Evolutionary conservation across 169 alveolate species (phyloP), one percentile per base, ranked within the genome.

Genomic region (Cryptosporidium muris): DNA sequence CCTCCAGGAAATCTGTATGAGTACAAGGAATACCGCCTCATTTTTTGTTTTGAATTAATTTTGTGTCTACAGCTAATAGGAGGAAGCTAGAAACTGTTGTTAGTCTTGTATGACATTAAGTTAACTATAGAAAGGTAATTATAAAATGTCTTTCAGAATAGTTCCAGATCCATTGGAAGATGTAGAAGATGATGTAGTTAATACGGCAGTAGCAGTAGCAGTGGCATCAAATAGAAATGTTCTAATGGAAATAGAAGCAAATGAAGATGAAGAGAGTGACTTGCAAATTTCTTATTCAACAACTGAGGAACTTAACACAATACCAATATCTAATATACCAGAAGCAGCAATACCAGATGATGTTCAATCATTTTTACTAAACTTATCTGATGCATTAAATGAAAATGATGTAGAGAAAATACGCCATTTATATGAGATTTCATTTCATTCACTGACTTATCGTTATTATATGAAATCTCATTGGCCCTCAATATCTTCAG

Each of bases 201-300:
- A 58, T 37, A 54, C 60, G 5, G 85, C 85, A 9, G 66, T 74
- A 58, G 85, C 85, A 25, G 85, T 74, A 25, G 67, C 85, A 34
- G 85, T 74, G 14, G 56, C 68, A 47, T 48, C 85, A 4, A 58
- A 25, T 7, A 74, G 74, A 42, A 74, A 74, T 45, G 68, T 53
- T 36, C 43, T 58, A 3, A 34, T 60, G 68, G 74, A 58, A 45
- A 74, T 74, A 4, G 85, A 54, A 5, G 51, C 43, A 4, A 60
- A 60, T 45, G 68, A 58, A 74, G 68, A 74, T 34, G 85, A 74
- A 8, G 85, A 74, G 25, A 47, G 40, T 0, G 80, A 42, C 43
- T 47, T 60, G n/a, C 85, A 66, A 9, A 58, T 74, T 47, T 74
- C 85, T 53, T 68, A 74, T 45, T 45, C 63, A 37, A 40, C 63